Percentiles rank a stretch among this genome's conserved stretches.
These are phyloP conservation scores for Adansonia digitata DNA, from an alignment of 345 rosid species.

Conservation along the genomic window DNA sequence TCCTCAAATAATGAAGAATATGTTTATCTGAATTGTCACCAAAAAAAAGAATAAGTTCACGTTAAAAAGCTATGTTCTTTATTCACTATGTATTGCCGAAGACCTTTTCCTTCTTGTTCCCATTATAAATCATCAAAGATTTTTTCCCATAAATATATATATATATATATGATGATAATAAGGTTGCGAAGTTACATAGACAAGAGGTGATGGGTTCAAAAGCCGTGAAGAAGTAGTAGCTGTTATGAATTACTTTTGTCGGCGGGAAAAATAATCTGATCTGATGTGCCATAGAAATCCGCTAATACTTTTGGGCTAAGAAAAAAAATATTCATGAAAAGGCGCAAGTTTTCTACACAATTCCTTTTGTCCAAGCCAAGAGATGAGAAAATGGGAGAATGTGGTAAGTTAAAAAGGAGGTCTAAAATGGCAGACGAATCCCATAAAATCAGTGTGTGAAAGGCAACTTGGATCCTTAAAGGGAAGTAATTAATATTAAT, in stretches of 20 bases:
- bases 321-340: neutral
- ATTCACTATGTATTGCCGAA: neutral
- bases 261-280: neutral
- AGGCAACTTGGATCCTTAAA: neutral
- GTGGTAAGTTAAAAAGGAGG: neutral
- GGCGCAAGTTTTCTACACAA: neutral
- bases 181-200: neutral
- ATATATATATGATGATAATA: neutral
- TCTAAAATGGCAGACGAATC: slow-evolving; percentile 5
- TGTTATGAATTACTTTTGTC: neutral
- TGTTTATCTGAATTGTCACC: neutral
- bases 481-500: too few species aligned
- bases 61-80: neutral
- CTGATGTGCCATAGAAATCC: neutral
- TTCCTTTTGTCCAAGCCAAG: neutral
- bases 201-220: neutral
- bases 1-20: too few species aligned
- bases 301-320: neutral
- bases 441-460: slow-evolving; percentile 1
- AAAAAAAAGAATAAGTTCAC: neutral
- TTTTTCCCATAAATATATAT: neutral
- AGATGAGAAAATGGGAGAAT: neutral
- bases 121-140: too few species aligned
- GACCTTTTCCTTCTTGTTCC: neutral
- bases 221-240: neutral